Percentiles rank a stretch among this genome's conserved stretches.
phyloP scores from a whole-genome alignment of 1,139 yeast genomes.

The Yamadazyma dushanensis region DNA sequence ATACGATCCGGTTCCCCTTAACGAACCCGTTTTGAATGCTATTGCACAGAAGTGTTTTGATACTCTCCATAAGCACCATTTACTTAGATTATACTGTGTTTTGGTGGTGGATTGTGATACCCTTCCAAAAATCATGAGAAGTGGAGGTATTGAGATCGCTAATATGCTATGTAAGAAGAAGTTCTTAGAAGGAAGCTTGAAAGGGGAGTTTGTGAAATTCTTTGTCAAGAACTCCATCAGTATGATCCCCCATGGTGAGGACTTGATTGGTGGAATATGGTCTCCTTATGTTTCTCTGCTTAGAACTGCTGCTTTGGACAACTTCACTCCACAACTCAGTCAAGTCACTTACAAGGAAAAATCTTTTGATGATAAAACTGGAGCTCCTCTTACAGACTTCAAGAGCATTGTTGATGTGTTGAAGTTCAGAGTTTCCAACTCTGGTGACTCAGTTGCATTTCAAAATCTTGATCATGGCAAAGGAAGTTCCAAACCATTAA shows the following conservation, averaged over 20 bases:
- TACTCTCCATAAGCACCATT: slow-evolving; percentile 67
- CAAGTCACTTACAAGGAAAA: slow-evolving; percentile 73
- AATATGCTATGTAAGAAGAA: slow-evolving; percentile 86
- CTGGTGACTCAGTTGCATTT: slow-evolving; percentile 81
- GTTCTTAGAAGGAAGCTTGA: slow-evolving; percentile 73
- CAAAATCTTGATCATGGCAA: slow-evolving; percentile 61
- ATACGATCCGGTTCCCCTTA: slow-evolving; percentile 38
- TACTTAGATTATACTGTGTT: slow-evolving; percentile 78
- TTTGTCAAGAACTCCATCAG: slow-evolving; percentile 67
- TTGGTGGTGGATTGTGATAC: slow-evolving; percentile 79
- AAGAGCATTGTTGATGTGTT: slow-evolving; percentile 69
- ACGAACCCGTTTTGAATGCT: slow-evolving; percentile 62
- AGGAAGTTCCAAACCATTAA: slow-evolving; percentile 53
- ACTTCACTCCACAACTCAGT: slow-evolving; percentile 59
- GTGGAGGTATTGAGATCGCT: slow-evolving; percentile 90
- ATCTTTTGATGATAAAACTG: slow-evolving; percentile 76
- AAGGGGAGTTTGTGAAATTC: slow-evolving; percentile 80
- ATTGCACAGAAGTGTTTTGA: slow-evolving; percentile 76
- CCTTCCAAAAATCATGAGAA: slow-evolving; percentile 77
- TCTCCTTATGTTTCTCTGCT: slow-evolving; percentile 65
- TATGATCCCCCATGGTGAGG: slow-evolving; percentile 76
- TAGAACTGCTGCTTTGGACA: slow-evolving; percentile 49
- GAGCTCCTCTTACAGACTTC: slow-evolving; percentile 72
- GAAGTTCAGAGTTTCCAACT: slow-evolving; percentile 73
- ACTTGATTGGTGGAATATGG: slow-evolving; percentile 83